These are phyloP conservation scores for Rhizopogon sp. DNA, from an alignment of 768 basidiomycete species.

Conservation along the genomic window DNA sequence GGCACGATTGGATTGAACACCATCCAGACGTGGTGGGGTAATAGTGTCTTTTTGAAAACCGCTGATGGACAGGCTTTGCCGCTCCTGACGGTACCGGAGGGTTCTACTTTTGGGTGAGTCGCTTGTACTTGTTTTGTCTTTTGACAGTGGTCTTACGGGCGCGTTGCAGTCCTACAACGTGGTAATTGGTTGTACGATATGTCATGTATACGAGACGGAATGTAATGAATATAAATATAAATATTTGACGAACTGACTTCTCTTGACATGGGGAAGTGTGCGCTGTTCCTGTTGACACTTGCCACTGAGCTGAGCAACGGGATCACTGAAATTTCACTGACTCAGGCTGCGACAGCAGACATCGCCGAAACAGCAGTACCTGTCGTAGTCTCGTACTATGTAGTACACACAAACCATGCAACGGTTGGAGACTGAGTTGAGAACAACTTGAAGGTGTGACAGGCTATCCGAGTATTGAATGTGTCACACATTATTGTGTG, in stretches of 20 bases:
- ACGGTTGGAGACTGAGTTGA: too few species aligned
- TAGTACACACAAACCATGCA: too few species aligned
- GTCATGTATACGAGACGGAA: neutral
- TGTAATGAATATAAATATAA: neutral
- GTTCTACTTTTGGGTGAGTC: conserved; percentile 25
- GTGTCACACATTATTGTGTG: neutral
- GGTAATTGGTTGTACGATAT: neutral
- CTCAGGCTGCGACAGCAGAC: too few species aligned
- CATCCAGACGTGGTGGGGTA: conserved; percentile 71
- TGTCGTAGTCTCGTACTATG: too few species aligned
- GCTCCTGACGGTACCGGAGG: conserved; percentile 6
- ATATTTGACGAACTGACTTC: neutral
- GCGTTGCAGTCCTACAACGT: neutral
- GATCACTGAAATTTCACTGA: too few species aligned
- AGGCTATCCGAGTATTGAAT: too few species aligned
- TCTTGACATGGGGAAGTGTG: too few species aligned
- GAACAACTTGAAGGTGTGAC: too few species aligned
- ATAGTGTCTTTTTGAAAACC: conserved; percentile 33
- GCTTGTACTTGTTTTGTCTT: too few species aligned
- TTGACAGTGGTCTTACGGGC: neutral
- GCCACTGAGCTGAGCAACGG: too few species aligned
- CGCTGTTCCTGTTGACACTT: too few species aligned
- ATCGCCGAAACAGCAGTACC: too few species aligned
- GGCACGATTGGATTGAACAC: conserved; percentile 52
- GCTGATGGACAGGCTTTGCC: conserved; percentile 19